Evolutionary conservation across 257 asterid species (phyloP), one percentile per base, ranked within the genome.

Genomic region (Orobanche coerulescens): DNA sequence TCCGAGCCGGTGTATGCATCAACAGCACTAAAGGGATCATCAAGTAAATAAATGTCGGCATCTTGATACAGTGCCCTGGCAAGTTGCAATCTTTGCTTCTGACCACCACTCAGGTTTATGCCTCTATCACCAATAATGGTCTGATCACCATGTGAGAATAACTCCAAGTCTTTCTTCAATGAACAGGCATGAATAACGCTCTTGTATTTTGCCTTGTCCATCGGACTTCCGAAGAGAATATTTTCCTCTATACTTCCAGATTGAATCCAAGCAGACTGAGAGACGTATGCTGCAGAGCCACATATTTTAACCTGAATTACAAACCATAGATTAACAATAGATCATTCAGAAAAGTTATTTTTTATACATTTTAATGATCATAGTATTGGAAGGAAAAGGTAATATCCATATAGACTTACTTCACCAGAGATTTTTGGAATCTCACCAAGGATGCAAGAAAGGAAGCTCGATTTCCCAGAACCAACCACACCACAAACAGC

Each of bases 181-280:
- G 93, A 75, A 70, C 96, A 88, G 10, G 96, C 95, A 56, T 85
- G 84, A 65, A 88, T 75, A 30, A 83, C 96, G 19, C 79, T 75
- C 76, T 88, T 85, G 79, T 88, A 88, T 69, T 78, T 85, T 25
- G 84, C 86, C 73, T 81, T 85, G 74, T 88, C 95, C 96, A 85
- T 81, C 13, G 92, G 95, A 74, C 80, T 81, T 43, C 96, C 96
- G 50, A 88, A 88, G 60, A 88, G 92, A 58, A 88, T 76, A 53
- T 88, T 88, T 53, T 83, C 96, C 71, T 88, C 95, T 46, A 88
- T 85, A 63, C 78, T 88, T 60, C 96, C 96, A 0, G 96, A 83
- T 63, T 88, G 96, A 64, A 88, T 88, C 96, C 96, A 88, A 67
- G 96, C 96, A 5, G 93, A 83, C 69, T 88, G 96, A 49, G 96